Evolutionary conservation across 164 flowering plant species (phyloP).

Genomic region (Dillenia suffruticosa): DNA sequence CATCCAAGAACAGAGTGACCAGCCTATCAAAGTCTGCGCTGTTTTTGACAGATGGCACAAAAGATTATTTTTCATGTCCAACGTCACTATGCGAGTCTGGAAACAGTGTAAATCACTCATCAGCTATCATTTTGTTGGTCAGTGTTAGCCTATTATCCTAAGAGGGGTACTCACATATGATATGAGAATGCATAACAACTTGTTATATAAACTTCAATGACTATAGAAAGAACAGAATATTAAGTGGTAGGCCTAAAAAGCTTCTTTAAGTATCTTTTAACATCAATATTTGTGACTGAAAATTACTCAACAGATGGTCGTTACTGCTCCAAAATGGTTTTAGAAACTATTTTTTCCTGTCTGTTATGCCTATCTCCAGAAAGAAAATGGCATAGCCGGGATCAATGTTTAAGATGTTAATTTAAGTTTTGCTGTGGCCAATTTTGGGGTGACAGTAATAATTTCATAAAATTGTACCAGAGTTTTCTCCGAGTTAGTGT

Average conservation of each 20-base stretch:
- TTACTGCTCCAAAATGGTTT: too few species aligned
- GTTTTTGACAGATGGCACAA: constrained; percentile 8
- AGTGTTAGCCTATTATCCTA: background rate
- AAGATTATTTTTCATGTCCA: constrained; percentile 11
- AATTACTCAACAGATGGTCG: too few species aligned
- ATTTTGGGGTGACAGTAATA: too few species aligned
- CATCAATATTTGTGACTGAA: too few species aligned
- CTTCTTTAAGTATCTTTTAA: background rate
- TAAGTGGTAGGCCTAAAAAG: background rate
- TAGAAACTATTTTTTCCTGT: too few species aligned
- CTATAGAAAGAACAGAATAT: background rate
- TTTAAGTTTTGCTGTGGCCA: too few species aligned
- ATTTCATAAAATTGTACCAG: too few species aligned
- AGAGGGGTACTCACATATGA: background rate
- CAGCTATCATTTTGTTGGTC: constrained; percentile 41
- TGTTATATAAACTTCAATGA: background rate
- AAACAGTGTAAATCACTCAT: constrained; percentile 12
- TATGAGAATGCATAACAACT: background rate
- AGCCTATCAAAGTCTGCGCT: constrained; percentile 8
- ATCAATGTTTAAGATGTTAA: too few species aligned
- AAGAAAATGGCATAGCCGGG: too few species aligned
- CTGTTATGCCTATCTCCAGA: too few species aligned
- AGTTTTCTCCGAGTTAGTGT: too few species aligned
- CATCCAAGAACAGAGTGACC: constrained; percentile 22
- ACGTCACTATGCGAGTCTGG: constrained; percentile 4